Percentiles rank a stretch among this genome's conserved stretches.
These are phyloP conservation scores for Theobroma grandiflorum DNA, from an alignment of 441 rosid species.

Conservation along the genomic window DNA sequence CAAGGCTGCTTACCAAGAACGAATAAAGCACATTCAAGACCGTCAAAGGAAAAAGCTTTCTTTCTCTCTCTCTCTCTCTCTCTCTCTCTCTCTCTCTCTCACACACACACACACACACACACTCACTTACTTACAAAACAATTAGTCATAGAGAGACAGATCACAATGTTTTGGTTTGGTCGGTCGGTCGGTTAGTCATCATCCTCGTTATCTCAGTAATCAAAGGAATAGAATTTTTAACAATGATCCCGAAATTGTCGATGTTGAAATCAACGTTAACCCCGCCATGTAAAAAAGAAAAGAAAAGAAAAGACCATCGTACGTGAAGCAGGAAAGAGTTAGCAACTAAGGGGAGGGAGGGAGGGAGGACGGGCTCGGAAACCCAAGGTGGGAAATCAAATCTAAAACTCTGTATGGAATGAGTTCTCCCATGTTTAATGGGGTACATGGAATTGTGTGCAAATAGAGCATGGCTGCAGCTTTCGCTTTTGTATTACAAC, in stretches of 20 bases:
- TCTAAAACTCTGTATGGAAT: neutral
- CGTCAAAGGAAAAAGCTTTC: constrained; percentile 33
- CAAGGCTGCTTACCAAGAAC: constrained; percentile 63
- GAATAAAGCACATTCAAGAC: constrained; percentile 76
- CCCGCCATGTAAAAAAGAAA: neutral
- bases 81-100: constrained; percentile 2
- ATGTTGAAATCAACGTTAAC: constrained; percentile 24
- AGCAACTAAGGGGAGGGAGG: neutral
- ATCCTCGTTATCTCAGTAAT: constrained; percentile 27
- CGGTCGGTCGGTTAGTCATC: constrained; percentile 31
- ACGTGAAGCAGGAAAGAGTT: neutral
- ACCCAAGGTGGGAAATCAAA: constrained; percentile 40
- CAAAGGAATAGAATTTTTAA: constrained; percentile 24
- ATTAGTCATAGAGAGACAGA: neutral
- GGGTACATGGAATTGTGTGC: constrained; percentile 41
- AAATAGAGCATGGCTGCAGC: constrained; percentile 29
- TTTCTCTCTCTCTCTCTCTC: constrained; percentile 12
- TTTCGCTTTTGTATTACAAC: constrained; percentile 36
- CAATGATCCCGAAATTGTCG: constrained; percentile 42
- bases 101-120: constrained; percentile 2
- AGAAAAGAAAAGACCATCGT: neutral
- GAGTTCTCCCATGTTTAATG: constrained; percentile 20
- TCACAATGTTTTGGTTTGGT: constrained; percentile 26
- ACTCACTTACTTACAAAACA: neutral
- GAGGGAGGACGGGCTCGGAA: constrained; percentile 34